Percentiles rank a stretch among this genome's conserved stretches.
Conservation (phyloP, 805 yeast species). For the Myxozyma mucilagina region DNA sequence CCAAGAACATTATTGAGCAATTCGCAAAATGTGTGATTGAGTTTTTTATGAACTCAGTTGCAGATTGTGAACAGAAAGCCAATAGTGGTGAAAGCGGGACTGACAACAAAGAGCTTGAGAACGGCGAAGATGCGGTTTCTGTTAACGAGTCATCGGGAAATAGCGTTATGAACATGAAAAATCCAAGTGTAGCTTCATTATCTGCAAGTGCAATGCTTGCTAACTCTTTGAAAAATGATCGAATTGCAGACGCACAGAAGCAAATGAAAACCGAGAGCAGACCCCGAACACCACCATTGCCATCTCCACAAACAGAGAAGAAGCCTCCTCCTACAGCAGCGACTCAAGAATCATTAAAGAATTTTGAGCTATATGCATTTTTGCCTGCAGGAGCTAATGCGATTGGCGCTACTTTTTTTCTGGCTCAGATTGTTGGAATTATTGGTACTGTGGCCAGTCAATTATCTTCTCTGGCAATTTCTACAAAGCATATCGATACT, state of each 20-base stretch:
- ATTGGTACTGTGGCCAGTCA: conserved; percentile 48
- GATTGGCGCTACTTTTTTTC: conserved; percentile 56
- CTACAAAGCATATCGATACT: conserved; percentile 43
- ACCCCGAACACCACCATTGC: neutral
- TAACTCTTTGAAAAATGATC: conserved; percentile 20
- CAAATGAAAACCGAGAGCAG: neutral
- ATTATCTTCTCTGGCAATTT: conserved; percentile 48
- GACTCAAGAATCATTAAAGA: conserved; percentile 7
- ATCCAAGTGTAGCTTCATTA: conserved; percentile 13
- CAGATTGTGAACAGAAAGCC: conserved; percentile 15
- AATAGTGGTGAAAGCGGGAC: neutral
- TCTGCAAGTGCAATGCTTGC: conserved; percentile 32
- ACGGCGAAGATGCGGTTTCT: neutral
- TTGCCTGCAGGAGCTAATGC: conserved; percentile 67
- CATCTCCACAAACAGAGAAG: neutral
- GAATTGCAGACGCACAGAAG: conserved; percentile 8
- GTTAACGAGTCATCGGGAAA: neutral
- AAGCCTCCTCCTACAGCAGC: conserved; percentile 13
- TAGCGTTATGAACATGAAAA: conserved; percentile 1
- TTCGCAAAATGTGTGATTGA: conserved; percentile 35
- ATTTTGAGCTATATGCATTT: conserved; percentile 46
- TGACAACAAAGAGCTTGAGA: neutral
- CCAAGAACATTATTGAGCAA: conserved; percentile 43
- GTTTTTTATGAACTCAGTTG: conserved; percentile 32
- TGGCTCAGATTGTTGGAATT: conserved; percentile 49